phyloP scores from a whole-genome alignment of 2,329 filamentous ascomycete genomes.

The Plectosphaerella cucumerina region DNA sequence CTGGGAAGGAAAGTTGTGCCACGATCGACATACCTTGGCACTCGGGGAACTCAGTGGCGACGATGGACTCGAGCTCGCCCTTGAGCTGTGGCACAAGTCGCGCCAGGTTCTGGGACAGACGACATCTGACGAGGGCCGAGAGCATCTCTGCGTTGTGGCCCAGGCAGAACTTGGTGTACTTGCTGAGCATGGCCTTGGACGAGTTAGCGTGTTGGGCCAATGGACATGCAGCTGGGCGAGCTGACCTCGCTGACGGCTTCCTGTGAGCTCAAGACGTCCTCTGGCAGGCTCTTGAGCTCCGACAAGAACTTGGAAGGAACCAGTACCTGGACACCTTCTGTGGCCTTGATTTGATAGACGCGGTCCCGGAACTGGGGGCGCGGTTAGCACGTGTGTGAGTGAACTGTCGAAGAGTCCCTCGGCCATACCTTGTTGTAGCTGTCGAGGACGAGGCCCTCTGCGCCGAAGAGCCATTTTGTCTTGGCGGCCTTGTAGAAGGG shows the following conservation, averaged over 20 bases:
- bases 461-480: conserved; percentile 46
- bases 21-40: conserved; percentile 31
- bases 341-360: conserved; percentile 48
- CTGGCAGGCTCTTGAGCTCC: conserved; percentile 43
- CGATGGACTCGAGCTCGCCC: conserved; percentile 40
- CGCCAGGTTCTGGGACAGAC: conserved; percentile 42
- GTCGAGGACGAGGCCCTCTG: conserved; percentile 41
- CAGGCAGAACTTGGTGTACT: conserved; percentile 45
- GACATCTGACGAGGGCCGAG: conserved; percentile 38
- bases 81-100: conserved; percentile 41
- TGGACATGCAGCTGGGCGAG: background rate
- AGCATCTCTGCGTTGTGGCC: conserved; percentile 42
- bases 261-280: conserved; percentile 42
- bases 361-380: conserved; percentile 38
- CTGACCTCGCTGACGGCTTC: conserved; percentile 43
- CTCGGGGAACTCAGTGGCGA: conserved; percentile 41
- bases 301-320: conserved; percentile 39
- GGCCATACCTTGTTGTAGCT: conserved; percentile 45
- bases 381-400: background rate
- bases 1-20: background rate
- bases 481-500: conserved; percentile 45
- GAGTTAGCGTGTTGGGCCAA: background rate
- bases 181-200: conserved; percentile 42
- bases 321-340: conserved; percentile 44
- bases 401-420: background rate